Conservation (phyloP, 768 basidiomycete genomes). For the Collybiopsis luxurians region DNA sequence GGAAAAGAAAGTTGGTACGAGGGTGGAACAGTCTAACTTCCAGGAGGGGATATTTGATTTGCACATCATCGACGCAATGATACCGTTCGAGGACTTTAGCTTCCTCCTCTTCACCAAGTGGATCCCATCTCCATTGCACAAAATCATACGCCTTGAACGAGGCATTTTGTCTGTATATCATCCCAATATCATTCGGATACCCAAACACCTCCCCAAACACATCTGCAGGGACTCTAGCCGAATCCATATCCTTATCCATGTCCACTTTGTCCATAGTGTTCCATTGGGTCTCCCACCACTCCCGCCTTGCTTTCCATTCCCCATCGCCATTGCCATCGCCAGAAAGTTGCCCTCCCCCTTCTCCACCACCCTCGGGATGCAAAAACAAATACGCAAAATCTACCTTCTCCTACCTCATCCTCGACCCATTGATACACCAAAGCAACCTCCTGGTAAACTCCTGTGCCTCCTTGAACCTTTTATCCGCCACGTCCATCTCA, state of each 20-base stretch:
- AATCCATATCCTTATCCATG: too few species aligned
- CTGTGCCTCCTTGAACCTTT: slow-evolving; percentile 37
- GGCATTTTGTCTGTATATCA: slow-evolving; percentile 47
- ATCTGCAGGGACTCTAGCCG: slow-evolving; percentile 35
- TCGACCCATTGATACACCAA: slow-evolving; percentile 39
- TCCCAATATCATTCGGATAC: slow-evolving; percentile 48
- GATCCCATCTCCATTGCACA: slow-evolving; percentile 52
- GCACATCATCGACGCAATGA: slow-evolving; percentile 16
- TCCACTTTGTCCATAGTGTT: too few species aligned
- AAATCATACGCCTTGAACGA: slow-evolving; percentile 50
- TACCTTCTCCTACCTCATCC: slow-evolving; percentile 24
- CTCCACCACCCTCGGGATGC: too few species aligned
- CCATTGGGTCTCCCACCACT: too few species aligned
- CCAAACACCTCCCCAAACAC: slow-evolving; percentile 43
- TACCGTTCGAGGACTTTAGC: slow-evolving; percentile 34
- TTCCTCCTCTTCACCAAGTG: slow-evolving; percentile 45
- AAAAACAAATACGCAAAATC: too few species aligned
- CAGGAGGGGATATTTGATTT: slow-evolving; percentile 67
- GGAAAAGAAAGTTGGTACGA: slow-evolving; percentile 61
- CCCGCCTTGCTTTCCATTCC: too few species aligned
- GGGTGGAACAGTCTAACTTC: slow-evolving; percentile 50
- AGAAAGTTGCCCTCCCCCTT: too few species aligned
- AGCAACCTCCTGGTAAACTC: slow-evolving; percentile 59
- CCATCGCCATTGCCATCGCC: too few species aligned
- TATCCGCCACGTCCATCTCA: slow-evolving; percentile 18